Conservation (phyloP, 2,329 filamentous ascomycete species). For the Sordariomycetes sp. region DNA sequence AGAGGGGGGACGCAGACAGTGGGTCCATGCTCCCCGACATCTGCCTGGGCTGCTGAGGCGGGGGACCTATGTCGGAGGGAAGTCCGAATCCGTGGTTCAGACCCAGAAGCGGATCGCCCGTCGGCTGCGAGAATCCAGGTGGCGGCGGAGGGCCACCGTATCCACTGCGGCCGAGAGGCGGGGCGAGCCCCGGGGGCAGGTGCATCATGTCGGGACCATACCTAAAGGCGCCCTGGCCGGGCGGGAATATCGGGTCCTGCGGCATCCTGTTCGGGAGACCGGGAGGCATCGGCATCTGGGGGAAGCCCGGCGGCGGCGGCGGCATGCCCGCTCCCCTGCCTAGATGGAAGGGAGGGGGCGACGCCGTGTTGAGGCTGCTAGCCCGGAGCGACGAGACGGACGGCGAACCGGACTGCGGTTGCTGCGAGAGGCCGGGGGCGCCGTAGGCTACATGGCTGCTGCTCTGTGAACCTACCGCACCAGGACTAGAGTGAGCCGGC, state of each 20-base stretch:
- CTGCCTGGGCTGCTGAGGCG: constrained; percentile 4
- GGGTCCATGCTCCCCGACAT: constrained; percentile 6
- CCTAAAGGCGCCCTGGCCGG: constrained; percentile 23
- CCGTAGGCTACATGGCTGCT: neutral
- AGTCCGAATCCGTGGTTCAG: constrained; percentile 1
- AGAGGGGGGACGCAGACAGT: neutral
- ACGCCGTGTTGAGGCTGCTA: constrained; percentile 1
- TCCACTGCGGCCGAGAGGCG: constrained; percentile 27
- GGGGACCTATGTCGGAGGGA: neutral
- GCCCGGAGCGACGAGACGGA: constrained; percentile 1
- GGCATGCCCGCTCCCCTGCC: constrained; percentile 4
- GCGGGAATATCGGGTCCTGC: constrained; percentile 30
- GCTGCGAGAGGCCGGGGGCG: neutral
- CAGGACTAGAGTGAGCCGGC: constrained; percentile 52
- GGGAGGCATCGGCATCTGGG: constrained; percentile 23
- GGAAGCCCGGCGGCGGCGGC: constrained; percentile 31
- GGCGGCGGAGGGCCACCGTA: constrained; percentile 21
- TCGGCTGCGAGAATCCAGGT: constrained; percentile 19
- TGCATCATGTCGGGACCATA: constrained; percentile 30
- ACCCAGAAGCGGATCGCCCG: constrained; percentile 1
- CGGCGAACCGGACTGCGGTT: neutral
- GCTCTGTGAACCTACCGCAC: constrained; percentile 33
- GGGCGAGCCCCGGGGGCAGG: constrained; percentile 36
- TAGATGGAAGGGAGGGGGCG: neutral
- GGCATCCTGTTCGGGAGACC: constrained; percentile 45